Evolutionary conservation across 2,329 filamentous ascomycete genomes (phyloP).

Genomic region (Aureobasidium sp.): DNA sequence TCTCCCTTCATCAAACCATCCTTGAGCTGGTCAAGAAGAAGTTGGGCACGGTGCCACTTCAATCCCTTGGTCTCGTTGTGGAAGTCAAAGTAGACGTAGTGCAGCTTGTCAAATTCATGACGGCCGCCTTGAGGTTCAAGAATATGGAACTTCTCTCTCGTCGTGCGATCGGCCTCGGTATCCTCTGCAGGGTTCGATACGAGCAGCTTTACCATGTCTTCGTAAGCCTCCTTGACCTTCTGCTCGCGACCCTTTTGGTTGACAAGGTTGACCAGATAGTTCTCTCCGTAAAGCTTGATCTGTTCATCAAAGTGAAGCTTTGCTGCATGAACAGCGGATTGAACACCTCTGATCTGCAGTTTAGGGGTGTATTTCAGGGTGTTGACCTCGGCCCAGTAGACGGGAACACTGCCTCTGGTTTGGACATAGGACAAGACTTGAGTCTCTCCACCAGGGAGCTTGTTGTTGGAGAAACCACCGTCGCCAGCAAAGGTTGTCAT

Average conservation of each 20-base stretch:
- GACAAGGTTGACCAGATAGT: constrained; percentile 93
- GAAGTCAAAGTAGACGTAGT: constrained; percentile 98
- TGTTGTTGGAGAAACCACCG: constrained; percentile 65
- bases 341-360: constrained; percentile 76
- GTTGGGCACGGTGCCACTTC: constrained; percentile 82
- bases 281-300: constrained; percentile 87
- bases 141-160: constrained; percentile 71
- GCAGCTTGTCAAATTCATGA: constrained; percentile 70
- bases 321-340: constrained; percentile 70
- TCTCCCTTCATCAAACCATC: constrained; percentile 69
- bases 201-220: constrained; percentile 74
- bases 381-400: constrained; percentile 96
- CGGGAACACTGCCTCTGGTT: constrained; percentile 89
- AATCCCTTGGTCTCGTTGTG: constrained; percentile 96
- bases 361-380: constrained; percentile 85
- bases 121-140: constrained; percentile 56
- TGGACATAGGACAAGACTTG: constrained; percentile 94
- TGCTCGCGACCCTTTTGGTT: constrained; percentile 92
- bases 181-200: constrained; percentile 60
- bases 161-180: constrained; percentile 52
- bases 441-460: constrained; percentile 58
- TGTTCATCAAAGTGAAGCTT: constrained; percentile 88
- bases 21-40: constrained; percentile 73
- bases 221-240: constrained; percentile 85
- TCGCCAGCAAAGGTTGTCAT: constrained; percentile 74